phyloP scores from a whole-genome alignment of 768 basidiomycete genomes.

The Piloderma croceum region DNA sequence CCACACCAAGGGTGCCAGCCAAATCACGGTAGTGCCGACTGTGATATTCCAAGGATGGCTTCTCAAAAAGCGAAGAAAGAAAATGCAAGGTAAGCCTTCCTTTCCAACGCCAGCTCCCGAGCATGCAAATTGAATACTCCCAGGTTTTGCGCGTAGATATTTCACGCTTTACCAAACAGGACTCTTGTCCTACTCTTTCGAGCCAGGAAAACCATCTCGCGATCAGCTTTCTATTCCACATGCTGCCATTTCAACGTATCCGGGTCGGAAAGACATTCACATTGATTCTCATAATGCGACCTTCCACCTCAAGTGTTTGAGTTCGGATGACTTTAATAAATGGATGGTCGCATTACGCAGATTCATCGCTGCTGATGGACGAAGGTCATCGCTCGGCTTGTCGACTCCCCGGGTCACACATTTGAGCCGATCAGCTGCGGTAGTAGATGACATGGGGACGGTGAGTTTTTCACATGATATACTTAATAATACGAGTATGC shows the following conservation, averaged over 20 bases:
- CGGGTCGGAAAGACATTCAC: constrained; percentile 75
- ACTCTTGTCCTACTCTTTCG: constrained; percentile 67
- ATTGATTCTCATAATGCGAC: constrained; percentile 71
- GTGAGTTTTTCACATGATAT: constrained; percentile 35
- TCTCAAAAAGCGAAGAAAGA: constrained; percentile 82
- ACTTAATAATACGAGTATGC: constrained; percentile 3
- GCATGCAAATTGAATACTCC: constrained; percentile 1
- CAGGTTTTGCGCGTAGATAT: constrained; percentile 83
- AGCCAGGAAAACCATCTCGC: constrained; percentile 63
- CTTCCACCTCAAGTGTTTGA: constrained; percentile 80
- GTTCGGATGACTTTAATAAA: constrained; percentile 56
- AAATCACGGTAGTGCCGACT: too few species aligned
- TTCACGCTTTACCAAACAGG: constrained; percentile 68
- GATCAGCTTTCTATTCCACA: constrained; percentile 37
- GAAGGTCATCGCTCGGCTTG: constrained; percentile 29
- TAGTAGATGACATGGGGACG: constrained; percentile 62
- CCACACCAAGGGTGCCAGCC: too few species aligned
- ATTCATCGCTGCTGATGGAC: constrained; percentile 39
- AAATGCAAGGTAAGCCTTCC: constrained; percentile 65
- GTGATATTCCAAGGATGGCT: constrained; percentile 77
- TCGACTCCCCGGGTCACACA: constrained; percentile 39
- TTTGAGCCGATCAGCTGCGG: constrained; percentile 42
- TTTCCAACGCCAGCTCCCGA: neutral
- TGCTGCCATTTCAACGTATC: constrained; percentile 72
- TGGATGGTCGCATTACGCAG: constrained; percentile 79